phyloP scores from a whole-genome alignment of 1,139 yeast species.

The Protomyces inundatus region DNA sequence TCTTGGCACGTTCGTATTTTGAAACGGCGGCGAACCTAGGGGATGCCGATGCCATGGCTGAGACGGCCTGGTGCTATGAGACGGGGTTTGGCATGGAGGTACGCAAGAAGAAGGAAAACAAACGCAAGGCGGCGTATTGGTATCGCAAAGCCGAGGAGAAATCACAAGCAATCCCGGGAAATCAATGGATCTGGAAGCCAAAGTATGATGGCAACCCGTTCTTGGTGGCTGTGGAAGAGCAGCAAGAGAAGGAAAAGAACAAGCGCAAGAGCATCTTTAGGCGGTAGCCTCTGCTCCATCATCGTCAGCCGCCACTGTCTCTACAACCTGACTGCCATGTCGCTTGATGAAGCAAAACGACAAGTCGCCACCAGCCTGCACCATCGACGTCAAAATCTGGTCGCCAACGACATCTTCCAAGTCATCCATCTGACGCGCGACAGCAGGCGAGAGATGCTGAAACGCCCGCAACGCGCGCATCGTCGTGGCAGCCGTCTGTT shows the following conservation, averaged over 20 bases:
- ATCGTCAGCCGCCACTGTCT: neutral
- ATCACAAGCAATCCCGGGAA: constrained; percentile 63
- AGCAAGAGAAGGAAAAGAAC: no score
- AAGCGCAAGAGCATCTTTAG: neutral
- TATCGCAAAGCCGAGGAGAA: constrained; percentile 59
- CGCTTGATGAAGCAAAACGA: neutral
- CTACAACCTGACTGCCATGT: neutral
- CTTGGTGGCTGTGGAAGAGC: neutral
- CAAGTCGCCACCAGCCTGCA: neutral
- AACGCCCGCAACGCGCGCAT: neutral
- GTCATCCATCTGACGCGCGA: neutral
- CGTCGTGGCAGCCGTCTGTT: neutral
- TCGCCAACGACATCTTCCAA: neutral
- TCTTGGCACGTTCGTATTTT: constrained; percentile 54
- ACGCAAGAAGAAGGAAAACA: constrained; percentile 48
- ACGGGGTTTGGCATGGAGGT: constrained; percentile 45
- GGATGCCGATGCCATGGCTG: constrained; percentile 61
- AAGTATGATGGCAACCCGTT: constrained; percentile 44
- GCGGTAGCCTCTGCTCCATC: neutral
- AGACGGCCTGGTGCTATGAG: constrained; percentile 61
- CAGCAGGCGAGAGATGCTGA: neutral
- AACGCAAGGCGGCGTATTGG: constrained; percentile 64
- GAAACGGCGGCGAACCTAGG: constrained; percentile 69
- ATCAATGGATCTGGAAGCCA: constrained; percentile 73
- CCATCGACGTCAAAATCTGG: neutral